Evolutionary conservation across 805 yeast species (phyloP), one percentile per base, ranked within the genome.

Genomic region (Wickerhamiella azymoides): DNA sequence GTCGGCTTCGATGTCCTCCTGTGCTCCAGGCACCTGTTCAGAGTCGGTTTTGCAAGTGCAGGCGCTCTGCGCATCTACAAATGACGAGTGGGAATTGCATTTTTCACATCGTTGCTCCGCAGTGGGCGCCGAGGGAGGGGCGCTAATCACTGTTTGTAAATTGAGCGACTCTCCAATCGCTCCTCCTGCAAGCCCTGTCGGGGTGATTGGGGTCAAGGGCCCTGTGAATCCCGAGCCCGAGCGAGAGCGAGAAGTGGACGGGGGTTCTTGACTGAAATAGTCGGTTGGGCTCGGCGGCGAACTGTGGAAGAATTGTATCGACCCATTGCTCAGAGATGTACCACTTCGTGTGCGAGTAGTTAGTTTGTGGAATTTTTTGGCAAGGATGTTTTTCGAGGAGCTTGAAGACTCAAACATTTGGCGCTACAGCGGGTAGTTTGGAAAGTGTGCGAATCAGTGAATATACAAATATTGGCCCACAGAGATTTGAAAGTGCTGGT

Each of bases 1-100:
- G 45, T 61, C 65, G 36, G 63, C 63, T 6, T 38, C 49, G 19
- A 50, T 54, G 32, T 53, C 61, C 27, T 40, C 49, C n/a, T 30
- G 33, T 30, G 33, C 33, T 30, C 33, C 33, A 30, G 33, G 33
- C 33, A 30, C 33, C 13, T 30, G 27, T 33, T 39, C 16, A 49
- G 54, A 27, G 47, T 57, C 83, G 16, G 14, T n/a, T n/a, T 30
- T 30, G 33, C 33, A 30, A 30, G 33, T 30, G 33, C 33, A 30
- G 14, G 33, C 33, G 33, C 33, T 30, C 33, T 30, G 33, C 33
- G 33, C 33, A 30, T 30, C 33, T 30, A 30, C 33, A n/a, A 30
- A 30, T 13, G 33, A 11, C 8, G 16, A 30, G 14, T 30, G 14
- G 33, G 10, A 18, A 11, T 24, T 24, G 17, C 30, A 17, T 4